Evolutionary conservation across 2,329 filamentous ascomycete species (phyloP).

Genomic region (Botrytis squamosa): DNA sequence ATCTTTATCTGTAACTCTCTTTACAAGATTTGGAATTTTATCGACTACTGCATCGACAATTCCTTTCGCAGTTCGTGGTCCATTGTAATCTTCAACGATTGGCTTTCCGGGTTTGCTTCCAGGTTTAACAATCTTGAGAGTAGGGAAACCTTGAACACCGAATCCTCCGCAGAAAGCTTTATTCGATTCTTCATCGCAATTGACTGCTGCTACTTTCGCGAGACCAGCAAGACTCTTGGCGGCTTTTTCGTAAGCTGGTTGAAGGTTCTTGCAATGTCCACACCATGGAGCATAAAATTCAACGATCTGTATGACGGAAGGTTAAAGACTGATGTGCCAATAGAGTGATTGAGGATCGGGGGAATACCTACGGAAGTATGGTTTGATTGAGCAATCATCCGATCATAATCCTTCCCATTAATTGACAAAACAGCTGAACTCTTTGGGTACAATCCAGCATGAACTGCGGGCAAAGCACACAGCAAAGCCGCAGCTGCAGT

Average conservation of each 20-base stretch:
- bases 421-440: conserved; percentile 85
- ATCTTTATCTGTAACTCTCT: conserved; percentile 75
- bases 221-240: conserved; percentile 86
- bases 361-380: conserved; percentile 73
- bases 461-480: conserved; percentile 58
- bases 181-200: conserved; percentile 93
- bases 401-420: conserved; percentile 74
- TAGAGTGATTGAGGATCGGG: neutral
- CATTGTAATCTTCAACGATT: conserved; percentile 86
- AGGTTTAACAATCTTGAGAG: conserved; percentile 87
- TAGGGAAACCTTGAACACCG: conserved; percentile 92
- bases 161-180: conserved; percentile 82
- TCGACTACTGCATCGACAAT: conserved; percentile 84
- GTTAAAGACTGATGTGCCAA: conserved; percentile 18
- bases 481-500: conserved; percentile 60
- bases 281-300: conserved; percentile 99
- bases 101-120: conserved; percentile 79
- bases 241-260: conserved; percentile 92
- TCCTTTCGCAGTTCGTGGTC: conserved; percentile 74
- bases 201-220: conserved; percentile 89
- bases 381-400: conserved; percentile 82
- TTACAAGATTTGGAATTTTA: conserved; percentile 90
- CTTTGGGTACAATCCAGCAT: conserved; percentile 77
- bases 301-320: conserved; percentile 49
- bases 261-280: conserved; percentile 93